Evolutionary conservation across 2,329 filamentous ascomycete genomes (phyloP).

Genomic region (Ophiocordyceps robertsii): DNA sequence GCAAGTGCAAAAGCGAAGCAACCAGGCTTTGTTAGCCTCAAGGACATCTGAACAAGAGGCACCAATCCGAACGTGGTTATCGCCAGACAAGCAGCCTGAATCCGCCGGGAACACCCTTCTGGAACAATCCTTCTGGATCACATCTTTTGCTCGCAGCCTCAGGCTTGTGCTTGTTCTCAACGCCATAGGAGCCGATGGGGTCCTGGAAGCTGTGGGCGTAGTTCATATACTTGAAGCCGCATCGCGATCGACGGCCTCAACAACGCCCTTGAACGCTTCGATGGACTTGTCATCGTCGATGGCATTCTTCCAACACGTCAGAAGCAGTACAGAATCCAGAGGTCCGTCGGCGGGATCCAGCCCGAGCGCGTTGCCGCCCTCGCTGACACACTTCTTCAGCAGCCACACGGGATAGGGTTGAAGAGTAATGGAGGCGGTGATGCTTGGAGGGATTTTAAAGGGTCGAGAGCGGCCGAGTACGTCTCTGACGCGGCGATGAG

Average conservation of each 20-base stretch:
- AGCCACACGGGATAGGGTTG: background rate
- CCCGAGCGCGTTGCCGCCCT: background rate
- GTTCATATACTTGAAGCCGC: slow-evolving; percentile 19
- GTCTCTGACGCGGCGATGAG: background rate
- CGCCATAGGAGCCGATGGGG: slow-evolving; percentile 20
- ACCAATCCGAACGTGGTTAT: too few species aligned
- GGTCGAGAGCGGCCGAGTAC: background rate
- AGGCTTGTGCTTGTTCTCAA: slow-evolving; percentile 14
- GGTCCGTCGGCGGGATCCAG: background rate
- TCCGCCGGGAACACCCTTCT: slow-evolving; percentile 7
- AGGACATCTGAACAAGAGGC: too few species aligned
- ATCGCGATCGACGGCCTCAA: background rate
- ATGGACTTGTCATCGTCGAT: background rate
- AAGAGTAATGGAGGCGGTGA: background rate
- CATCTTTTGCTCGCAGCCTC: slow-evolving; percentile 12
- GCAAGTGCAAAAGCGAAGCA: too few species aligned
- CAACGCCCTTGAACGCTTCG: background rate
- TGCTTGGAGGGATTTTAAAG: background rate
- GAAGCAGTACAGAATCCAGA: background rate
- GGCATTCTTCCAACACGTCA: background rate
- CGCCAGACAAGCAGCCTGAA: too few species aligned
- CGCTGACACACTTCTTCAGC: background rate
- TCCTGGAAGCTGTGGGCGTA: slow-evolving; percentile 22
- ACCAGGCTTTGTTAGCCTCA: too few species aligned
- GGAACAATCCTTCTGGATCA: slow-evolving; percentile 16